A percentile compares a stretch with the other conserved stretches of the same genome.
These are phyloP conservation scores for Quercus gilva DNA, from an alignment of 306 rosid genomes.

Conservation along the genomic window DNA sequence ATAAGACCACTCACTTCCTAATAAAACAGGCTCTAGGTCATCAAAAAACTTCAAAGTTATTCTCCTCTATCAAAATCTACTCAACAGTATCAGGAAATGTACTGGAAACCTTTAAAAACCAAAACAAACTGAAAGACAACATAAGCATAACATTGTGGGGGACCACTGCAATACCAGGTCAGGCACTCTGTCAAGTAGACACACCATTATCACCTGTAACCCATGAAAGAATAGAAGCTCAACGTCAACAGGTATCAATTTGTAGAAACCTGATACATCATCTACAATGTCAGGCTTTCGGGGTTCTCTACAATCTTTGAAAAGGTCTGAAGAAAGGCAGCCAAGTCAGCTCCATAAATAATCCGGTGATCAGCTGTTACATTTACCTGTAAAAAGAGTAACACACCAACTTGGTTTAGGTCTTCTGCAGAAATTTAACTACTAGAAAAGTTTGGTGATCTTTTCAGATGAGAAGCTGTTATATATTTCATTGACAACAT, in stretches of 20 bases:
- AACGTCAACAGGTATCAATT: constrained; percentile 7
- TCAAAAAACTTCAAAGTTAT: constrained; percentile 14
- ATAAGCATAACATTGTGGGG: constrained; percentile 22
- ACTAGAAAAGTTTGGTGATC: background rate
- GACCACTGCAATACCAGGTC: constrained; percentile 19
- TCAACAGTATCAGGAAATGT: constrained; percentile 17
- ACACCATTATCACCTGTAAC: constrained; percentile 10
- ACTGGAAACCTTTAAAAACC: constrained; percentile 14
- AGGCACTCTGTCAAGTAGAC: constrained; percentile 11
- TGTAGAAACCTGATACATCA: constrained; percentile 24
- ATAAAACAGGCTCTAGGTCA: constrained; percentile 10
- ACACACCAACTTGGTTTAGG: background rate
- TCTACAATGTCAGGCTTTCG: constrained; percentile 79
- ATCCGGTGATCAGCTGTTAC: constrained; percentile 93
- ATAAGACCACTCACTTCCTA: background rate
- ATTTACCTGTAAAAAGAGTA: constrained; percentile 66
- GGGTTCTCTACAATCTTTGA: constrained; percentile 78
- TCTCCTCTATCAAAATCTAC: constrained; percentile 31
- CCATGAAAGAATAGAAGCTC: constrained; percentile 11
- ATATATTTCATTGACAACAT: background rate
- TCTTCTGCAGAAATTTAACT: background rate
- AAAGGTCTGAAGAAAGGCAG: constrained; percentile 81
- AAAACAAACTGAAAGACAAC: constrained; percentile 20
- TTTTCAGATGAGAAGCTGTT: constrained; percentile 1
- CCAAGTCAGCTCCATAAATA: constrained; percentile 88